Conservation (phyloP, 2,329 filamentous ascomycete genomes). For the Leptosphaerulina australis region DNA sequence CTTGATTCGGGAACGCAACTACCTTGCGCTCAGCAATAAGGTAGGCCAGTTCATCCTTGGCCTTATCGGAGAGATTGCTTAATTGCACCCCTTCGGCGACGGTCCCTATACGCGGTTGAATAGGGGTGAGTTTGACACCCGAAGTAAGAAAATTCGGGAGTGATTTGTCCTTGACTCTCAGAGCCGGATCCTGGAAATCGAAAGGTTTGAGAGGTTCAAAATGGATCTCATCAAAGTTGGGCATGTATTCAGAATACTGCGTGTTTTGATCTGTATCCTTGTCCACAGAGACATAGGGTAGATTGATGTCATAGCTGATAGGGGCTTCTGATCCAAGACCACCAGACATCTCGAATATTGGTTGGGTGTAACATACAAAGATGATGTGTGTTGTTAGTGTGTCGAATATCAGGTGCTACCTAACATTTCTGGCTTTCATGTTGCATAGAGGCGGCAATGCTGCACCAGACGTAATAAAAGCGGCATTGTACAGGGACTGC, state of each 20-base stretch:
- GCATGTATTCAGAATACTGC: slow-evolving; percentile 1
- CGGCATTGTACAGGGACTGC: not conserved
- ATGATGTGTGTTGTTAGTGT: not conserved
- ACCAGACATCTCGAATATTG: not conserved
- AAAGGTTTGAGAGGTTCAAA: slow-evolving; percentile 5
- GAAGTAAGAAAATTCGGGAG: slow-evolving; percentile 3
- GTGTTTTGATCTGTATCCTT: not conserved
- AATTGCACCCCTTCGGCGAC: slow-evolving; percentile 71
- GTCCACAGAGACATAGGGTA: not conserved
- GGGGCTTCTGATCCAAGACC: not conserved
- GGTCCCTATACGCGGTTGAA: slow-evolving; percentile 6
- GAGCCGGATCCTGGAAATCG: slow-evolving; percentile 1
- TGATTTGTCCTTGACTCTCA: not conserved
- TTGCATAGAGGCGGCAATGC: not conserved
- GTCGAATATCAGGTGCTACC: not conserved
- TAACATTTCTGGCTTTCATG: not conserved
- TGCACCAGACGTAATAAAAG: not conserved
- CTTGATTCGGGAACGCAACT: slow-evolving; percentile 71
- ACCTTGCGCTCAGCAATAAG: slow-evolving; percentile 75
- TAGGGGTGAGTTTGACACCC: not conserved
- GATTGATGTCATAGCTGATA: slow-evolving; percentile 6
- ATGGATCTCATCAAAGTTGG: slow-evolving; percentile 3
- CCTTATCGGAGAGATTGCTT: slow-evolving; percentile 66
- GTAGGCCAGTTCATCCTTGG: slow-evolving; percentile 74
- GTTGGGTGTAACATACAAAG: not conserved